Conservation (phyloP, 2,329 filamentous ascomycete genomes). For the Aureobasidium sp. region DNA sequence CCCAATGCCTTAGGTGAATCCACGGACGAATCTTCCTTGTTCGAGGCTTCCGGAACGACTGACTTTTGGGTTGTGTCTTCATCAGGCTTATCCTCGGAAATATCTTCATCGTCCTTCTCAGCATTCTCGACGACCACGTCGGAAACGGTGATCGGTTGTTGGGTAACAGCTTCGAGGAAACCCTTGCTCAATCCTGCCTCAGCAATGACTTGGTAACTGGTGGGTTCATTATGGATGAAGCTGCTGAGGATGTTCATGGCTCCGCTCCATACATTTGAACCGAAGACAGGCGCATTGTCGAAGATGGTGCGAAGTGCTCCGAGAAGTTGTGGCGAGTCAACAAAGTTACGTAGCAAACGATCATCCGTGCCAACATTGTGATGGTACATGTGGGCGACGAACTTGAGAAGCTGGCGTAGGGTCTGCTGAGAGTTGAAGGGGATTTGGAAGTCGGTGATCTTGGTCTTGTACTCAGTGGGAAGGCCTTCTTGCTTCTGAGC, state of each 20-base stretch:
- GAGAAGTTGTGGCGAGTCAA: constrained; percentile 83
- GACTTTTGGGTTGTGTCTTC: not conserved
- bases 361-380: constrained; percentile 74
- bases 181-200: constrained; percentile 86
- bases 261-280: constrained; percentile 92
- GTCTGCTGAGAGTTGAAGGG: constrained; percentile 91
- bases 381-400: constrained; percentile 91
- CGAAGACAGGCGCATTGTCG: constrained; percentile 69
- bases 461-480: constrained; percentile 62
- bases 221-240: constrained; percentile 98
- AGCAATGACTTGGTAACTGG: constrained; percentile 90
- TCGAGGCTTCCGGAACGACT: not conserved
- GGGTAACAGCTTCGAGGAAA: constrained; percentile 72
- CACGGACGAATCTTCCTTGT: not conserved
- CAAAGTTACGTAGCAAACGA: constrained; percentile 80
- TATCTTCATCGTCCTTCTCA: not conserved
- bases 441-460: constrained; percentile 84
- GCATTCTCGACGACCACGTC: constrained; percentile 5
- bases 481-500: constrained; percentile 66
- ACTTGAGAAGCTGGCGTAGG: constrained; percentile 88
- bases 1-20: constrained; percentile 47
- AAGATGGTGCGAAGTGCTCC: constrained; percentile 73
- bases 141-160: constrained; percentile 25
- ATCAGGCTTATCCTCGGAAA: not conserved
- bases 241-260: constrained; percentile 85